Base-by-base conservation (phyloP, 495 filamentous ascomycete genomes). In the Staphylotrichum tortipilum region DNA sequence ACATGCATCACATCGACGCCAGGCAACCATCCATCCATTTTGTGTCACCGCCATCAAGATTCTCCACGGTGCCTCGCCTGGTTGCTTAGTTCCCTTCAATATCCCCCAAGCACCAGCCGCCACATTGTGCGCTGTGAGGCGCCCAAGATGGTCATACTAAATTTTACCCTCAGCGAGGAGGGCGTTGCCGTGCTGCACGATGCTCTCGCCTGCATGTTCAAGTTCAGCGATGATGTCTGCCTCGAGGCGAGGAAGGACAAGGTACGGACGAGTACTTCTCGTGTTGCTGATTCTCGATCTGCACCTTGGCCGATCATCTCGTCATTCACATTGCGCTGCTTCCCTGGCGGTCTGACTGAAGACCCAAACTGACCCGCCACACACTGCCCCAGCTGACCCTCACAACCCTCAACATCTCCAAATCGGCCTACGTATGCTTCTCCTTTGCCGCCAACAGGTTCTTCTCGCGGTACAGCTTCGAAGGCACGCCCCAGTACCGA, bases 211-310 rank as follows among this genome's bases (percentile, higher is more conserved):
- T 96, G 92, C 65, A 78, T 98, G 23, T 76, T 81, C 40, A 97
- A 92, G 70, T 97, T 97, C 74, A 88, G 85, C 62, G 92, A 98
- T 53, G 82, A 80, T 36, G 85, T 97, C 9, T 85, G 82, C 23
- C 73, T 98, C 33, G 92, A 97, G 67, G 89, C 89, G 7, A 78
- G 80, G 55, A 75, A 76, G 36, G 80, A 88, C 57, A 75, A 80
- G 64, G 85, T 92, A n/a, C n/a, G n/a, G n/a, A n/a, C n/a, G n/a
- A n/a, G n/a, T n/a, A n/a, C n/a, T n/a, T n/a, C n/a, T n/a, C n/a
- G n/a, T n/a, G n/a, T n/a, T n/a, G n/a, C n/a, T n/a, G n/a, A n/a
- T n/a, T n/a, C n/a, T n/a, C n/a, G n/a, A n/a, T n/a, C n/a, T n/a
- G n/a, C n/a, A n/a, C n/a, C n/a, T n/a, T n/a, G n/a, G n/a, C n/a